Evolutionary conservation across 2,329 filamentous ascomycete species (phyloP).

Genomic region (Penicillium sp.): DNA sequence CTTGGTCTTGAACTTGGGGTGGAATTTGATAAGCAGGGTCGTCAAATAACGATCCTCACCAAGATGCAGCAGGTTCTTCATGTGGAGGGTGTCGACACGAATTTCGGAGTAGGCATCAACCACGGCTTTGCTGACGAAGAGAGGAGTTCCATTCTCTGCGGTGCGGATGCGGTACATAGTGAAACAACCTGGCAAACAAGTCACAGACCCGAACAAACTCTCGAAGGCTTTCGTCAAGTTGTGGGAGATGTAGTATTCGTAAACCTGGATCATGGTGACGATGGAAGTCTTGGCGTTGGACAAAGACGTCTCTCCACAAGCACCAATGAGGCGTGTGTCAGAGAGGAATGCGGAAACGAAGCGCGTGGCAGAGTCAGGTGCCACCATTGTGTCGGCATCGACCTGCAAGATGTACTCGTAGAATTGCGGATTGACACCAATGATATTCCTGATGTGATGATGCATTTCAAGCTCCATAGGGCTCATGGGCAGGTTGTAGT

Average conservation of each 20-base stretch:
- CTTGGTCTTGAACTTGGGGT: slow-evolving; percentile 96
- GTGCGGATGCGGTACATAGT: slow-evolving; percentile 98
- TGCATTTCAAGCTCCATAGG: slow-evolving; percentile 97
- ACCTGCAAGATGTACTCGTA: slow-evolving; percentile 97
- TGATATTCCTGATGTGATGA: slow-evolving; percentile 97
- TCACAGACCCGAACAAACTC: slow-evolving; percentile 94
- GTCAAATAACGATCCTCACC: slow-evolving; percentile 98
- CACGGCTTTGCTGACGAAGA: slow-evolving; percentile 93
- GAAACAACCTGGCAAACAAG: slow-evolving; percentile 97
- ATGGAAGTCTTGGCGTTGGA: slow-evolving; percentile 92
- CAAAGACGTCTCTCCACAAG: slow-evolving; percentile 91
- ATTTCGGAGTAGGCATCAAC: slow-evolving; percentile 87
- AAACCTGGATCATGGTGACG: slow-evolving; percentile 98
- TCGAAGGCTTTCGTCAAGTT: slow-evolving; percentile 97
- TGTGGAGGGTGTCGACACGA: slow-evolving; percentile 95
- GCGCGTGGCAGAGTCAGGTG: slow-evolving; percentile 82
- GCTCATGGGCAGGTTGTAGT: slow-evolving; percentile 96
- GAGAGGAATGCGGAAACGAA: slow-evolving; percentile 89
- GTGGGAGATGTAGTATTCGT: slow-evolving; percentile 99
- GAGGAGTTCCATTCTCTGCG: slow-evolving; percentile 88
- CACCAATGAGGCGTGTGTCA: slow-evolving; percentile 88
- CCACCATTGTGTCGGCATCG: slow-evolving; percentile 94
- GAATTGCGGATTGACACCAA: slow-evolving; percentile 96
- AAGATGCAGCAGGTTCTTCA: slow-evolving; percentile 96
- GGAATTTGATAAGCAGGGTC: slow-evolving; percentile 87